phyloP scores from a whole-genome alignment of 768 basidiomycete genomes.

The Trametes coccinea region DNA sequence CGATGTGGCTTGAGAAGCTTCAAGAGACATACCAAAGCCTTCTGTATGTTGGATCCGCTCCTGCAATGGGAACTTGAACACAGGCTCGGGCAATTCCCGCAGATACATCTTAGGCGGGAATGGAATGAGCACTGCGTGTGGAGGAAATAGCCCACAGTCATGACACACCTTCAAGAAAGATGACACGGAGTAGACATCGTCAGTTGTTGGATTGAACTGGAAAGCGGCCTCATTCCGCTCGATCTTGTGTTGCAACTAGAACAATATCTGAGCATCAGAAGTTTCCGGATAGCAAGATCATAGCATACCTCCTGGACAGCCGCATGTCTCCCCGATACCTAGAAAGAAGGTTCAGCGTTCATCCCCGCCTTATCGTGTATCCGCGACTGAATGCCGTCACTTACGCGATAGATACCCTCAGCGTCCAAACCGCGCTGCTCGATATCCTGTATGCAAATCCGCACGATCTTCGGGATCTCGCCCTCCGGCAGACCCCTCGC shows the following conservation, averaged over 20 bases:
- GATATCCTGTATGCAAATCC: slow-evolving; percentile 79
- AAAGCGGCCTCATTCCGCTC: slow-evolving; percentile 82
- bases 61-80: slow-evolving; percentile 77
- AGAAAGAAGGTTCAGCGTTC: slow-evolving; percentile 7
- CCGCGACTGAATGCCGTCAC: slow-evolving; percentile 22
- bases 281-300: background rate
- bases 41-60: slow-evolving; percentile 84
- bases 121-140: no score
- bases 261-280: background rate
- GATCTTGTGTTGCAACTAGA: slow-evolving; percentile 79
- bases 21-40: slow-evolving; percentile 55
- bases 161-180: slow-evolving; percentile 76
- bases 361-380: background rate
- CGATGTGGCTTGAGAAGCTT: background rate
- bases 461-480: slow-evolving; percentile 76
- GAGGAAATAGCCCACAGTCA: background rate
- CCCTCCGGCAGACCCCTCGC: slow-evolving; percentile 66
- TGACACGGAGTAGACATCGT: slow-evolving; percentile 83
- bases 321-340: slow-evolving; percentile 87
- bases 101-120: slow-evolving; percentile 42
- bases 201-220: slow-evolving; percentile 63
- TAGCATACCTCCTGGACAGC: slow-evolving; percentile 71
- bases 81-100: slow-evolving; percentile 85
- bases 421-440: slow-evolving; percentile 75
- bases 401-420: slow-evolving; percentile 81